Percentiles rank a stretch among this genome's conserved stretches.
Conservation (phyloP, 257 asterid genomes). For the Lycium ferocissimum region DNA sequence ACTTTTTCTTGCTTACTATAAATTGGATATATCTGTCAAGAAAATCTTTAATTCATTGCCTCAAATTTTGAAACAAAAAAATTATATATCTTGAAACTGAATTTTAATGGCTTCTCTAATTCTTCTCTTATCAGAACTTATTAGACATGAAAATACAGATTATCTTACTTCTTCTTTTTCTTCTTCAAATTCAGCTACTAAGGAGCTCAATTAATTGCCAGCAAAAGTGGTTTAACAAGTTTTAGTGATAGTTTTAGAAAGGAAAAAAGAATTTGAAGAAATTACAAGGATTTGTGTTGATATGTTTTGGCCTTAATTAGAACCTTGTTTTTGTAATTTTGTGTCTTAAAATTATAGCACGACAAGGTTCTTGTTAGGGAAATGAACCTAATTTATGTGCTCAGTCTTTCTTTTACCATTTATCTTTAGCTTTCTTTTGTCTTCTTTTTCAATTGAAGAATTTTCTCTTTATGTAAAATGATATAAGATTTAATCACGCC, state of each 20-base stretch:
- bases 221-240: background rate
- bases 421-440: too few species aligned
- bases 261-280: constrained; percentile 36
- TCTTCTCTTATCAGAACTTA: constrained; percentile 23
- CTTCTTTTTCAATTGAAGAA: too few species aligned
- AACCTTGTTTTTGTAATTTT: too few species aligned
- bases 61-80: background rate
- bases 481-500: too few species aligned
- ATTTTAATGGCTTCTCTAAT: constrained; percentile 20
- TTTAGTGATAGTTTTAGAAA: background rate
- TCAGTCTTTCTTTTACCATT: too few species aligned
- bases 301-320: constrained; percentile 37
- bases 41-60: background rate
- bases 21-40: background rate
- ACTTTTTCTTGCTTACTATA: background rate
- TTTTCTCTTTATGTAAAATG: too few species aligned
- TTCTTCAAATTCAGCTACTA: background rate
- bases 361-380: background rate
- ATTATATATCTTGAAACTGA: too few species aligned
- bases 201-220: background rate
- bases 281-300: constrained; percentile 36
- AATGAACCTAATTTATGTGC: too few species aligned
- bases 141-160: background rate
- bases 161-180: background rate
- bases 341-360: background rate